Evolutionary conservation across 305 asterid genomes (phyloP), one percentile per base, ranked within the genome.

Genomic region (Salvia sclarea): DNA sequence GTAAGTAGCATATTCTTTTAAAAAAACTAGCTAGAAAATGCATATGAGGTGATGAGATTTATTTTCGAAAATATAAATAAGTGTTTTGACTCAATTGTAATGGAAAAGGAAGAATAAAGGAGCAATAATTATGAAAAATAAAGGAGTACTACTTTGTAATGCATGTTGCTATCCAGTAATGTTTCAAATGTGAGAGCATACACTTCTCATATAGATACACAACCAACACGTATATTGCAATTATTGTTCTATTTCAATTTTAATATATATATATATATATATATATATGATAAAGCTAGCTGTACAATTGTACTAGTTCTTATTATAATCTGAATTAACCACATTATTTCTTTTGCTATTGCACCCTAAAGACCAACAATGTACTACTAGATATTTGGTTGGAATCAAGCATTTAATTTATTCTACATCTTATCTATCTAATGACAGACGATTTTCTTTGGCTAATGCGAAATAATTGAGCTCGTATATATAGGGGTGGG

Each of bases 351-450:
- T 10, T 40, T 61, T 14, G 33, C 49, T 18, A 24, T 20, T 22
- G 71, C 64, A 69, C 37, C 79, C 76, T 64, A 70, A 57, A 70
- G 57, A 28, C 37, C 75, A 75, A 50, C 72, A 8, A 25, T 48
- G 58, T 11, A 55, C 28, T 61, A 45, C 7, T 17, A 22, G 25
- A 49, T n/a, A n/a, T n/a, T 50, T 24, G 38, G 58, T 11, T 22
- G 45, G 11, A 5, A 63, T 11, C 41, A 25, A 25, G 18, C 58
- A 7, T 30, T 64, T 66, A 56, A 28, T 56, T 6, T 25, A 25
- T 25, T 25, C 2, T 25, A 25, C 30, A 25, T 25, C 4, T 25
- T 4, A 25, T 25, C 30, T 25, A 25, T 25, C 30, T 25, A 25
- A 25, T 25, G 30, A 4, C 30, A 25, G 30, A 25, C 2, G 30